Base-by-base conservation (phyloP, 75 land plant species). In the Pseudotsuga menziesii region DNA sequence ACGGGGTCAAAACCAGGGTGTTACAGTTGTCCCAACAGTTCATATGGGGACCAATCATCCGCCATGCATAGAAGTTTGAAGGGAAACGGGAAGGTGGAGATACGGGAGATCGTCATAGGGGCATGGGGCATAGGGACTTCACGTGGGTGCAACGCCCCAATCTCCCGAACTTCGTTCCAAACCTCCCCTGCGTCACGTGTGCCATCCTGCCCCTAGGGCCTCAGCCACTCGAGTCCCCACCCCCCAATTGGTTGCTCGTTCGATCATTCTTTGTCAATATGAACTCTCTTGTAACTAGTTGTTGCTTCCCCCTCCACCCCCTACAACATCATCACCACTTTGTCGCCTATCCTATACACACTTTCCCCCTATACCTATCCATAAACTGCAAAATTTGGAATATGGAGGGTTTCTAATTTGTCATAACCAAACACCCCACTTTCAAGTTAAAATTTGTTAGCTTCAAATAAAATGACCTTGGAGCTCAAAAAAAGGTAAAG, bases 81-180 rank as follows among this genome's bases (percentile, higher is more conserved):
- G 41, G 54, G 48, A 52, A 69, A 69, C 41, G 25, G 39, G 25
- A 8, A n/a, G 3, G 20, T n/a, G 13, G 0, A 36, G 41, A 44
- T 39, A 39, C n/a, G 8, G 72, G 44, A 41, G 23, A 69, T 69
- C 72, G 13, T 20, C 19, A 69, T 69, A 36, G 72, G 72, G 48
- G 20, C 3, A 48, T 1, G 52, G 41, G 72, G 54, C 72, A 69
- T 54, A 69, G 22, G 48, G 72, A 13, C 14, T 69, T 69, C 72
- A 69, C 72, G 72, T 69, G 72, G 72, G 72, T 69, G 72, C 72
- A n/a, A 0, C 52, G 4, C n/a, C 13, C 32, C 3, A 64, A 35
- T 32, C 41, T 63, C 67, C 35, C 6, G 17, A 36, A 64, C 29
- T 3, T 36, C 54, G 54, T 48, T 48, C 54, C 54, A 48, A 48